Conservation (phyloP, 768 basidiomycete genomes). For the Leucogyrophana mollusca region DNA sequence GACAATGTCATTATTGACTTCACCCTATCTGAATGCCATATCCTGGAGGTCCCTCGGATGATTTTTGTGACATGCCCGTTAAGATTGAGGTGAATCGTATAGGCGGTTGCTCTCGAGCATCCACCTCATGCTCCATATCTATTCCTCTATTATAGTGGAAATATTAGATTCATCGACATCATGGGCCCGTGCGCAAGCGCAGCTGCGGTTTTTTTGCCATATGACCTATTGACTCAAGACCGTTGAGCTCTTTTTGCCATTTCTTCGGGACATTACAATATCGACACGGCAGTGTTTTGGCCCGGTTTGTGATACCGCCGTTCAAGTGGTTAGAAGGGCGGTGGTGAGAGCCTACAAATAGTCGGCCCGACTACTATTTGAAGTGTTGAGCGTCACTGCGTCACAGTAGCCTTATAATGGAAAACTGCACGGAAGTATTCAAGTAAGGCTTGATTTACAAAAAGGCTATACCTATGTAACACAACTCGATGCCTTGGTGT, state of each 20-base stretch:
- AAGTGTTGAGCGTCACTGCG: no score
- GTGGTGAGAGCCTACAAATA: no score
- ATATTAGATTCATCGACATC: neutral
- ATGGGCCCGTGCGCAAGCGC: slow-evolving; percentile 5
- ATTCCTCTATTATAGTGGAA: slow-evolving; percentile 15
- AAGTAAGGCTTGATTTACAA: no score
- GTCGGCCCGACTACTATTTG: no score
- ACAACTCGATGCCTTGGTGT: no score
- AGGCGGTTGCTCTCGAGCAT: slow-evolving; percentile 18
- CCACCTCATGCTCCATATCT: slow-evolving; percentile 4
- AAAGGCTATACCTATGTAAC: no score
- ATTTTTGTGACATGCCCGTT: slow-evolving; percentile 15
- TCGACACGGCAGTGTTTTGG: neutral
- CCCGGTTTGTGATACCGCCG: no score
- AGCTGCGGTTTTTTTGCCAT: slow-evolving; percentile 26
- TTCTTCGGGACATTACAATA: slow-evolving; percentile 3
- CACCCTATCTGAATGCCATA: slow-evolving; percentile 34
- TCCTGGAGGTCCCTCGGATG: slow-evolving; percentile 8
- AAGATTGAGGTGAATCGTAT: neutral
- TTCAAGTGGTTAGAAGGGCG: no score
- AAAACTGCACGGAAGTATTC: no score
- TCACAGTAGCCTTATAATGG: no score
- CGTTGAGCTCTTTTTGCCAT: slow-evolving; percentile 28
- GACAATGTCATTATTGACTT: neutral
- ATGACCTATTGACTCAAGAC: neutral